Evolutionary conservation across 768 basidiomycete species (phyloP), one percentile per base, ranked within the genome.

Genomic region (Rhizopogon roseolus): DNA sequence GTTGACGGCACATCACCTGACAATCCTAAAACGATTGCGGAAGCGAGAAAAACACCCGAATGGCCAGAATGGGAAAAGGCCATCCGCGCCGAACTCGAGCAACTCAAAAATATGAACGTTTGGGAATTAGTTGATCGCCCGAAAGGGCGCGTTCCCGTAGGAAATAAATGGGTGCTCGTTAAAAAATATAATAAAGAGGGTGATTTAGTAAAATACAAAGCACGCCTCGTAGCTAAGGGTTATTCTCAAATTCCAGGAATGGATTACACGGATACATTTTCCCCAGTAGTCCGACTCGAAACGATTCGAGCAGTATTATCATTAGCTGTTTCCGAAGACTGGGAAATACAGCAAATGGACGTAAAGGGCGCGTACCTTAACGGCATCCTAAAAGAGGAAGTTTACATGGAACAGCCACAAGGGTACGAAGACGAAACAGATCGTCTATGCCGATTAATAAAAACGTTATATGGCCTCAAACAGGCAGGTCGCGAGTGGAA

Each of bases 191-290:
- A 29, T 16, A 40, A 42, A n/a, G 16, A 36, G 1, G 50, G 55
- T 4, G 34, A 56, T 3, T 41, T 60, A 0, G n/a, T 49, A 29
- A 11, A n/a, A 1, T 49, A 56, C 62, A 76, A 79, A 60, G 76
- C 68, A 10, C 55, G 72, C 11, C 66, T 80, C 1, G 74, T 78
- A 0, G 74, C 73, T 0, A 65, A 74, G 50, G 76, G 76, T 0
- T 77, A 66, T 61, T 63, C 66, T 0, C 76, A 81, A 38, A 60
- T 66, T 1, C 63, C 59, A 4, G 73, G 73, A 2, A 42, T 71
- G 5, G 72, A 78, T 45, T 79, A 66, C 42, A 52, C 58, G 32
- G 68, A 70, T 8, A 71, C 66, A 0, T 71, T 57, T 40, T 60
- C 65, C 0, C 67, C 67, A 0, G 63, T 68, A 0, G 57, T 66